Conservation (phyloP, 2,329 filamentous ascomycete species). For the Calycina marina region DNA sequence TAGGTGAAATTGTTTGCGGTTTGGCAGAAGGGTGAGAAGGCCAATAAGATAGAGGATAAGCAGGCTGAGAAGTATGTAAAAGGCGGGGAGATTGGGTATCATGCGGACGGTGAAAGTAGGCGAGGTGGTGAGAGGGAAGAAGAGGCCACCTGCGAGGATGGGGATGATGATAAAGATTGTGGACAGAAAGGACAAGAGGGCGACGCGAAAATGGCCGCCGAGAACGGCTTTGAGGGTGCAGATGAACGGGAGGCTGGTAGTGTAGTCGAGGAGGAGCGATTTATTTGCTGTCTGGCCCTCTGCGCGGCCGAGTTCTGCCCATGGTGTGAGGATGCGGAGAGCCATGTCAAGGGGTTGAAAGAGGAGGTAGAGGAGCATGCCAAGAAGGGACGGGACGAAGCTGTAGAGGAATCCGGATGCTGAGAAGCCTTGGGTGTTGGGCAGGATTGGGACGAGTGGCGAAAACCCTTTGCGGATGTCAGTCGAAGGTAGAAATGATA, state of each 20-base stretch:
- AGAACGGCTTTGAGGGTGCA: constrained; percentile 40
- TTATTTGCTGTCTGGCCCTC: constrained; percentile 46
- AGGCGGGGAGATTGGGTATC: constrained; percentile 58
- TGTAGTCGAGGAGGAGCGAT: constrained; percentile 57
- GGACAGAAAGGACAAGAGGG: constrained; percentile 43
- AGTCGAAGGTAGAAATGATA: constrained; percentile 61
- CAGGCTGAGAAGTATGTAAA: constrained; percentile 58
- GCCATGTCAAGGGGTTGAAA: constrained; percentile 54
- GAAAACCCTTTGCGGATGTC: constrained; percentile 56
- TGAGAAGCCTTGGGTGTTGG: constrained; percentile 55
- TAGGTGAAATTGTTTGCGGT: constrained; percentile 45
- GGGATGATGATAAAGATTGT: constrained; percentile 42
- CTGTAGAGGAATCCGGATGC: constrained; percentile 78
- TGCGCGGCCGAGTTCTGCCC: constrained; percentile 43
- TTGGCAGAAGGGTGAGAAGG: constrained; percentile 47
- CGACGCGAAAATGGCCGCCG: constrained; percentile 49
- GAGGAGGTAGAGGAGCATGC: constrained; percentile 49
- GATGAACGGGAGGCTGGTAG: constrained; percentile 45
- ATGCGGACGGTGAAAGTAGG: constrained; percentile 40
- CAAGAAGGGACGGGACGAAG: constrained; percentile 56
- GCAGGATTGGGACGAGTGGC: constrained; percentile 48
- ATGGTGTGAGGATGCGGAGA: constrained; percentile 53
- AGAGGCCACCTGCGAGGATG: constrained; percentile 52
- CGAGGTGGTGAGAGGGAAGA: constrained; percentile 60
- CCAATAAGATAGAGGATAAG: constrained; percentile 55